Base-by-base conservation (phyloP, 805 yeast species). In the Ogataea zsoltii region DNA sequence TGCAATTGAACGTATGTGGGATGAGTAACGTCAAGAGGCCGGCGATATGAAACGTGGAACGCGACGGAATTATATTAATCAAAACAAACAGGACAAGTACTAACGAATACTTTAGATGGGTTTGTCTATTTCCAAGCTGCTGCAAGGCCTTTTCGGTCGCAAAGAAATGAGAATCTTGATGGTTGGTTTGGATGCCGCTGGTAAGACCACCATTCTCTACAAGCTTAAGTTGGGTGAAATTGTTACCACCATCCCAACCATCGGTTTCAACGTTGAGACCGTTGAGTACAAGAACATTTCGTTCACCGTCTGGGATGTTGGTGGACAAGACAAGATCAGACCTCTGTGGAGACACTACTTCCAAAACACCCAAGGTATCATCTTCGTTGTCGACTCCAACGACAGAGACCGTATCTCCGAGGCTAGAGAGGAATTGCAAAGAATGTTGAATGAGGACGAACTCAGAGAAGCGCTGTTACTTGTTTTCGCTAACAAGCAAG, bases 241-340 rank as follows among this genome's bases (percentile, higher is more conserved):
- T 63, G 96, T 90, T 65, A 89, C 96, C 62, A 90, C 97, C 41
- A 90, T 89, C 66, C 97, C 97, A 72, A 90, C 97, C 57, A 89
- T 90, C 71, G 97, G 97, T 65, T 90, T 90, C 83, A 90, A 90
- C 71, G 97, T 90, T 60, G 97, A 90, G 75, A 90, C 97, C 51
- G 96, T 90, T 63, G 96, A 90, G 77, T 89, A 90, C 80, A 90
- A 90, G 77, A 90, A 90, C 83, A 88, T 90, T 71, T 85, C 96
- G 35, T 90, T 90, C 76, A 89, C 96, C 50, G 97, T 90, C 55
- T 90, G 97, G 98, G 98, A 92, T 82, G 97, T 91, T 61, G 98
- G 98, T 86, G 98, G 98, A 82, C 98, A 92, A 79, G 97, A 90
- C 74, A 91, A 91, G 76, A 92, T 92, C 67, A 88, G 98, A 77